Conservation (phyloP, 306 rosid species). For the Rubus parviflorus region DNA sequence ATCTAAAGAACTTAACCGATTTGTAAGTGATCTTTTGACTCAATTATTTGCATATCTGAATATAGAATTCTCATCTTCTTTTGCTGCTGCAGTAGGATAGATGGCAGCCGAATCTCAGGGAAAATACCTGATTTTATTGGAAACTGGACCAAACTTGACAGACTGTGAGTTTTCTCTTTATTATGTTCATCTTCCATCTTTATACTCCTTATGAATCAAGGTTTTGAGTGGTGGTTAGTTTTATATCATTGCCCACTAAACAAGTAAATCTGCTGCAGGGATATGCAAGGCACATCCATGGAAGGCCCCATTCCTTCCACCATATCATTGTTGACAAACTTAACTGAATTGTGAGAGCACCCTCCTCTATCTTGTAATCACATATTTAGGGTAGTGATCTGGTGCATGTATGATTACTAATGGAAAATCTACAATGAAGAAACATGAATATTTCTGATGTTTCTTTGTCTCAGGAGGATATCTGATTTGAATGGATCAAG, state of each 20-base stretch:
- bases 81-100: constrained; percentile 59
- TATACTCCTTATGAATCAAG: background rate
- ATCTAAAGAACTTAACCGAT: constrained; percentile 50
- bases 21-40: constrained; percentile 50
- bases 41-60: background rate
- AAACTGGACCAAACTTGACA: constrained; percentile 52
- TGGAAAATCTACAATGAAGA: constrained; percentile 5
- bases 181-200: background rate
- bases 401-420: constrained; percentile 12
- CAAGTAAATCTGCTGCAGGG: constrained; percentile 37
- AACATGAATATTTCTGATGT: constrained; percentile 15
- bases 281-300: constrained; percentile 77
- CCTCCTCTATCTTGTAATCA: constrained; percentile 7
- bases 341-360: constrained; percentile 49
- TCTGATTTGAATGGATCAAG: constrained; percentile 62
- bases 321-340: constrained; percentile 41
- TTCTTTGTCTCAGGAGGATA: constrained; percentile 59
- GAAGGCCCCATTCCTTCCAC: constrained; percentile 65
- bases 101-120: constrained; percentile 64
- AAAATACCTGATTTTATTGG: constrained; percentile 63
- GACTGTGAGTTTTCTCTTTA: constrained; percentile 52
- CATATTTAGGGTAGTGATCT: constrained; percentile 18
- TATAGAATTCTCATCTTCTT: background rate
- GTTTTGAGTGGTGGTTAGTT: background rate
- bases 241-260: background rate